phyloP scores from a whole-genome alignment of 129 eudicot species.

The Deinandra increscens region DNA sequence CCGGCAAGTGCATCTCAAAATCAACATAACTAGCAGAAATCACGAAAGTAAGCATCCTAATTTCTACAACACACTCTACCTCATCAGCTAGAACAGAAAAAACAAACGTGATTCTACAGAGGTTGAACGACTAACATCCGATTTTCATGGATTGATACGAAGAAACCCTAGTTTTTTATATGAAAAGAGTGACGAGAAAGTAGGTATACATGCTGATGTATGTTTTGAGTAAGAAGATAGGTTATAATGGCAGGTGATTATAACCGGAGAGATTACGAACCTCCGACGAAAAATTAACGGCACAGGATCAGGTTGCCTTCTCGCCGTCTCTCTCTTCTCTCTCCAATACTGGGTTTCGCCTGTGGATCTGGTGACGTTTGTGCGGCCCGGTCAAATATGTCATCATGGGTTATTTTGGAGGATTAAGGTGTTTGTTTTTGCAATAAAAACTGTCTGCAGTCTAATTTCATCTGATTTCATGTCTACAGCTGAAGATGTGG shows the following conservation, averaged over 20 bases:
- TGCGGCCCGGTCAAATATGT: neutral
- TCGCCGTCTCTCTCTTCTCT: constrained; percentile 12
- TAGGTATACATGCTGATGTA: neutral
- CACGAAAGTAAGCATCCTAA: neutral
- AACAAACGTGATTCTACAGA: neutral
- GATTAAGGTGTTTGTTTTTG: no score
- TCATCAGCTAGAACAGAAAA: neutral
- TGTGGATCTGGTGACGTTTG: constrained; percentile 14
- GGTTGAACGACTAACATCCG: neutral
- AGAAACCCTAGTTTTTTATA: constrained; percentile 34
- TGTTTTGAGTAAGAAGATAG: neutral
- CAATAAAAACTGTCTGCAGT: no score
- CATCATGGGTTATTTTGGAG: no score
- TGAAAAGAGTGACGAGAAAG: neutral
- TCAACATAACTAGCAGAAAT: constrained; percentile 10
- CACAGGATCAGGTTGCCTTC: constrained; percentile 29
- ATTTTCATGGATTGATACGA: constrained; percentile 1
- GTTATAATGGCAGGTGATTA: neutral
- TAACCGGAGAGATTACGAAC: constrained; percentile 12
- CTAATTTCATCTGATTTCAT: no score
- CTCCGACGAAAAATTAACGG: constrained; percentile 31
- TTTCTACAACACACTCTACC: neutral
- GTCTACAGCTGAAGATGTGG: no score
- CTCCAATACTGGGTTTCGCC: constrained; percentile 18
- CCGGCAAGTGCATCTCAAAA: constrained; percentile 15